Evolutionary conservation across 805 yeast species (phyloP), one percentile per base, ranked within the genome.

Genomic region (Ogataea henricii): DNA sequence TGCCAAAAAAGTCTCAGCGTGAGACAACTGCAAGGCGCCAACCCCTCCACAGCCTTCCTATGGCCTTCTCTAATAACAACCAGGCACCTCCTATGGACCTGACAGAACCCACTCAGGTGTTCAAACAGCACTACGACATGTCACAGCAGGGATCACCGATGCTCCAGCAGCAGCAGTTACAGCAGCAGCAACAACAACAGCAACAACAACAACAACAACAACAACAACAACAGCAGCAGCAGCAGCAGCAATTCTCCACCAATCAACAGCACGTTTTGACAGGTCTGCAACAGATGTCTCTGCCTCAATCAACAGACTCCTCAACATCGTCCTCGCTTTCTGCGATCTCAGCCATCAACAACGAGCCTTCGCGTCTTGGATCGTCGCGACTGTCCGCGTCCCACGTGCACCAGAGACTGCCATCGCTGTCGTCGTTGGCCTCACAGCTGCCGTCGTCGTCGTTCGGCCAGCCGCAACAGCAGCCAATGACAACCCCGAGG

Each of bases 221-320:
- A 6, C 47, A 45, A 17, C 43, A 43, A 14, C 46, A 49, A 23
- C 39, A 37, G 23, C 48, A 30, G 27, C 44, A 21, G 18, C 32
- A 40, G 12, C 51, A 52, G 23, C 52, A 52, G 23, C 52, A 45
- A 27, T 39, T 20, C 39, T 41, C 42, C 32, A 40, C 51, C 37
- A 51, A 37, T 35, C 60, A 54, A 18, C 58, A 54, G 32, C 52
- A 49, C 21, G 56, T 53, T 4, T 46, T 54, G 14, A 46, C 52
- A 6, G 62, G 59, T 1, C 36, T 55, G 10, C 62, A 56, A 32
- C 59, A 56, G 22, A 58, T 55, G 58, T 49, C 62, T 2, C 35
- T 55, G 14, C 62, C 62, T 14, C 45, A 34, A 17, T 27, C 53
- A 3, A 37, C 32, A 12, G 34, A 43, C 22, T 41, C 55, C n/a